Conservation (phyloP, 1,139 yeast genomes). For the Diutina scorzettiae region DNA sequence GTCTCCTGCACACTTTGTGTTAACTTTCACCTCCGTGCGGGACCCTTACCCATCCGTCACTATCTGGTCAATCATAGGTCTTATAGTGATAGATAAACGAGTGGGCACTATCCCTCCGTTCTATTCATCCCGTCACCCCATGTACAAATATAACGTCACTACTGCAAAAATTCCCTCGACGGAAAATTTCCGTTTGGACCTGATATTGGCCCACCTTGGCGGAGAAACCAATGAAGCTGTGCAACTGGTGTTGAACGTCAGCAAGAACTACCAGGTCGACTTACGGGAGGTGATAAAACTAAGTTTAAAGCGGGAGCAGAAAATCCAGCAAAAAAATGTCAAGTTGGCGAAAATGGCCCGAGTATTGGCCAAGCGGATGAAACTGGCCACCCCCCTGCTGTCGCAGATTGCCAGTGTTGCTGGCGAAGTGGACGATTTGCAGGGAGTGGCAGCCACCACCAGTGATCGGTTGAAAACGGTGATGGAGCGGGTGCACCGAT, state of each 20-base stretch:
- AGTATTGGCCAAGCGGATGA: conserved; percentile 14
- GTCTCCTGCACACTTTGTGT: too few species aligned
- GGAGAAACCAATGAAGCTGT: conserved; percentile 23
- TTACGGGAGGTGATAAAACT: conserved; percentile 24
- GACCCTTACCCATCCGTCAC: too few species aligned
- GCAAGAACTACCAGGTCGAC: conserved; percentile 28
- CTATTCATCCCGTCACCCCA: not conserved
- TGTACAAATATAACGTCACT: not conserved
- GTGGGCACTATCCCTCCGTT: not conserved
- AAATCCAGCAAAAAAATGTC: conserved; percentile 24
- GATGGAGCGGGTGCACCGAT: not conserved
- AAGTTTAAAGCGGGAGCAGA: conserved; percentile 26
- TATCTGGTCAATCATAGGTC: too few species aligned
- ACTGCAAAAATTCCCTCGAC: conserved; percentile 19
- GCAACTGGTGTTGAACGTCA: conserved; percentile 22
- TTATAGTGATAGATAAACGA: too few species aligned
- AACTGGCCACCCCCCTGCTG: conserved; percentile 8
- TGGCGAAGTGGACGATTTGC: not conserved
- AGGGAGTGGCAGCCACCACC: not conserved
- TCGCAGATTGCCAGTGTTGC: not conserved
- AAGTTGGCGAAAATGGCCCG: conserved; percentile 20
- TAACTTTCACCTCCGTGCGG: too few species aligned
- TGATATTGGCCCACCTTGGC: conserved; percentile 22
- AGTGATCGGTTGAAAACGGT: not conserved
- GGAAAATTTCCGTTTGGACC: conserved; percentile 27